These are phyloP conservation scores for Nemania bipapillata DNA, from an alignment of 2,329 filamentous ascomycete species.

Conservation along the genomic window DNA sequence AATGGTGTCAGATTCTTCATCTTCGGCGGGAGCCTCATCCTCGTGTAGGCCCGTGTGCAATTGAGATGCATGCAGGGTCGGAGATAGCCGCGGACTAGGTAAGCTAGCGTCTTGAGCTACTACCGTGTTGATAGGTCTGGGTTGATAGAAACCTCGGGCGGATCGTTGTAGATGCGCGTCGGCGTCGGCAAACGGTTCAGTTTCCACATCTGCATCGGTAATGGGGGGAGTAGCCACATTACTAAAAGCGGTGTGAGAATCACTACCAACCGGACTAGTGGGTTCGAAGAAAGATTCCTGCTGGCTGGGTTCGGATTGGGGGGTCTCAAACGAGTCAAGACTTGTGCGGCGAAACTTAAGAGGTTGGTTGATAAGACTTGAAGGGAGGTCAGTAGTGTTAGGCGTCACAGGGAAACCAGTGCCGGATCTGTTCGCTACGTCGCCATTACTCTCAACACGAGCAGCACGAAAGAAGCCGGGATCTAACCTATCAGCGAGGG, in stretches of 20 bases:
- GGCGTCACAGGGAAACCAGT: constrained; percentile 64
- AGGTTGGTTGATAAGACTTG: constrained; percentile 47
- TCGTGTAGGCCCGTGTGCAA: constrained; percentile 59
- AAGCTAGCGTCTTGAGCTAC: constrained; percentile 88
- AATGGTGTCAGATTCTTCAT: constrained; percentile 52
- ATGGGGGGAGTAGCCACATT: constrained; percentile 79
- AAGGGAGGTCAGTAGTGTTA: constrained; percentile 63
- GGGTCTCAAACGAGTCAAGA: constrained; percentile 58
- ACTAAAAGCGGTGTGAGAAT: constrained; percentile 69
- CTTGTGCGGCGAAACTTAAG: constrained; percentile 58
- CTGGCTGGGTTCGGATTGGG: constrained; percentile 58
- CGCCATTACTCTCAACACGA: constrained; percentile 48
- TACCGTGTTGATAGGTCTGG: constrained; percentile 72
- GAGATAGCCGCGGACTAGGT: constrained; percentile 92
- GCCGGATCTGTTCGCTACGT: constrained; percentile 37
- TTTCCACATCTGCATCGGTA: constrained; percentile 75
- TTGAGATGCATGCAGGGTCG: constrained; percentile 80
- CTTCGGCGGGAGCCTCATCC: constrained; percentile 54
- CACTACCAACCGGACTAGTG: constrained; percentile 64
- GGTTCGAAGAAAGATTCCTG: constrained; percentile 58
- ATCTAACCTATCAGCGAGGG: constrained; percentile 56
- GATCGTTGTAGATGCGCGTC: constrained; percentile 63
- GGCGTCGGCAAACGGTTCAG: constrained; percentile 67
- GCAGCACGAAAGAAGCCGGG: constrained; percentile 52
- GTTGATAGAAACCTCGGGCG: constrained; percentile 59